These are phyloP conservation scores for Syncephalastrum contaminatum DNA, from an alignment of 371 early-diverging fungal genomes.

Conservation along the genomic window DNA sequence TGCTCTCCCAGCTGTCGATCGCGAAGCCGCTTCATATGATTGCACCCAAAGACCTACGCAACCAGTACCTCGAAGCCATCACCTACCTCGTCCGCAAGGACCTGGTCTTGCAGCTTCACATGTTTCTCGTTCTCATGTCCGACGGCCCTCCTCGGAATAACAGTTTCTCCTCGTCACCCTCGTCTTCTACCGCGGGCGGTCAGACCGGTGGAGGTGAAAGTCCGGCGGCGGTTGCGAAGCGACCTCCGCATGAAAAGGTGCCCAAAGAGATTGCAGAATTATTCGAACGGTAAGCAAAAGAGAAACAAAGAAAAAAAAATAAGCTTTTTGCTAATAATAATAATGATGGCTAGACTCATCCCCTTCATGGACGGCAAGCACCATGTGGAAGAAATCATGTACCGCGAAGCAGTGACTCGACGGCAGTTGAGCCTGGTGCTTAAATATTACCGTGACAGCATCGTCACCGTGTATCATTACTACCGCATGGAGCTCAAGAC, in stretches of 20 bases:
- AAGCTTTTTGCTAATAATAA: not conserved
- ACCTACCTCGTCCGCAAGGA: constrained; percentile 79
- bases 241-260: constrained; percentile 40
- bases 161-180: constrained; percentile 3
- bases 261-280: constrained; percentile 57
- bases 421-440: constrained; percentile 62
- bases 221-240: constrained; percentile 11
- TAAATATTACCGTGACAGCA: constrained; percentile 55
- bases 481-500: constrained; percentile 9
- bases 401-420: constrained; percentile 68
- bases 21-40: constrained; percentile 70
- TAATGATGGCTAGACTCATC: constrained; percentile 40
- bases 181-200: constrained; percentile 12
- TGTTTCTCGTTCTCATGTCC: constrained; percentile 68
- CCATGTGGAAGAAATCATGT: constrained; percentile 83
- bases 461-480: constrained; percentile 51
- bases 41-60: constrained; percentile 66
- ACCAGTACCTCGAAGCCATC: constrained; percentile 78
- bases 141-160: constrained; percentile 1
- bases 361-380: constrained; percentile 81
- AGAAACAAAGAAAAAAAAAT: not conserved
- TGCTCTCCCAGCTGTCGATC: constrained; percentile 73
- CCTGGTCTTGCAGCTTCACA: constrained; percentile 80
- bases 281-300: constrained; percentile 59
- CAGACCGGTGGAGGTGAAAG: constrained; percentile 20